Evolutionary conservation across 2,329 filamentous ascomycete genomes (phyloP).

Genomic region (Fusarium oxysporum): DNA sequence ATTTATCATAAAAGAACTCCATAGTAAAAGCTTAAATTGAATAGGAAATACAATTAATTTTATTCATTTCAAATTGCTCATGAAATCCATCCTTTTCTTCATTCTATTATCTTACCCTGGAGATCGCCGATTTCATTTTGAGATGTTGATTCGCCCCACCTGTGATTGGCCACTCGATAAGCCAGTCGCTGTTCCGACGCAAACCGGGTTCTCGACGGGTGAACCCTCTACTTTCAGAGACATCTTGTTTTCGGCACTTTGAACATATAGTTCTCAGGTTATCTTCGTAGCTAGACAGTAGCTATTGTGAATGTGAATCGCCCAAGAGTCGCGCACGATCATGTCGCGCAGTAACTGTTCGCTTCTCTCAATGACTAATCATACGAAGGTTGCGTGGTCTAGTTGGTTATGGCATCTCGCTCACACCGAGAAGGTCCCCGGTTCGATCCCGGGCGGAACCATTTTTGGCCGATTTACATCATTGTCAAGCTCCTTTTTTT

Average conservation of each 20-base stretch:
- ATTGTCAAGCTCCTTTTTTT: fast-evolving
- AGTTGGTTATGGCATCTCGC: conserved; percentile 35
- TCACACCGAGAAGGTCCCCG: conserved; percentile 34
- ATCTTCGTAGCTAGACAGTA: fast-evolving
- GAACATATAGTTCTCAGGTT: fast-evolving
- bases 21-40: too few relatives aligned
- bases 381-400: conserved; percentile 14
- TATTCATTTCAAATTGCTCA: too few relatives aligned
- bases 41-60: neutral
- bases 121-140: fast-evolving
- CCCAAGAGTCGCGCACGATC: fast-evolving
- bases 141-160: neutral
- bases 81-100: neutral
- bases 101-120: neutral
- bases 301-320: fast-evolving
- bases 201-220: neutral
- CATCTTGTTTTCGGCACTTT: neutral
- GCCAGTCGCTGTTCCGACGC: neutral
- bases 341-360: fast-evolving
- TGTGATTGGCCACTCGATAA: too few relatives aligned
- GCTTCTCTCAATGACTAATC: neutral
- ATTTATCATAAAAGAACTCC: too few relatives aligned
- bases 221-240: neutral
- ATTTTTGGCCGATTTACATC: neutral
- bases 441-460: conserved; percentile 32